Evolutionary conservation across 2,329 filamentous ascomycete genomes (phyloP).

Genomic region (Beauveria medogensis): DNA sequence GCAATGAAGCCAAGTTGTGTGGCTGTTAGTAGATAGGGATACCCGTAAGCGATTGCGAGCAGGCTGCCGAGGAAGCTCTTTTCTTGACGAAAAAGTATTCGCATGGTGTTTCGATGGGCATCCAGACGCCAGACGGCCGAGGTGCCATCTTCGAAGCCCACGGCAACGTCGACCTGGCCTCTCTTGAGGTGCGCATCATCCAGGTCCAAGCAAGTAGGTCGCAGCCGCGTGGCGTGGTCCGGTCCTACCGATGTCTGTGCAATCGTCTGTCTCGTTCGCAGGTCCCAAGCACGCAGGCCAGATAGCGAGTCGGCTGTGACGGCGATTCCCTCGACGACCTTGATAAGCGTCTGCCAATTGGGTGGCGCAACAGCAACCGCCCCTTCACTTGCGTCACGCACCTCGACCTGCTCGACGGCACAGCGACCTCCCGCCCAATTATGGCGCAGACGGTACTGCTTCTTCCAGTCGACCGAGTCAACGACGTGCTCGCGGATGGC

Average conservation of each 20-base stretch:
- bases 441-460: conserved; percentile 77
- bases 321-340: conserved; percentile 67
- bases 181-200: conserved; percentile 41
- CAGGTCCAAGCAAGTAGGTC: conserved; percentile 58
- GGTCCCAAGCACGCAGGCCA: conserved; percentile 72
- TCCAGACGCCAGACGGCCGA: conserved; percentile 63
- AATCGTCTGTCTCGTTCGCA: conserved; percentile 54
- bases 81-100: conserved; percentile 48
- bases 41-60: conserved; percentile 60
- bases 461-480: conserved; percentile 67
- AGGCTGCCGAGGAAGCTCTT: conserved; percentile 58
- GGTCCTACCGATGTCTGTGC: conserved; percentile 36
- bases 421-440: conserved; percentile 86
- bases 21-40: conserved; percentile 72
- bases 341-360: conserved; percentile 59
- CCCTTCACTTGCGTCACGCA: conserved; percentile 32
- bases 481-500: conserved; percentile 1
- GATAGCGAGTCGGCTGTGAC: conserved; percentile 63
- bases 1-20: conserved; percentile 67
- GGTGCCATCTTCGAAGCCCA: conserved; percentile 66
- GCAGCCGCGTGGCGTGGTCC: conserved; percentile 16
- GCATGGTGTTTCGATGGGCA: conserved; percentile 34
- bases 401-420: conserved; percentile 67
- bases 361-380: conserved; percentile 12
- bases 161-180: conserved; percentile 47